Evolutionary conservation across 805 yeast species (phyloP).

Genomic region (Hemisphaericaspora nanyangensis): DNA sequence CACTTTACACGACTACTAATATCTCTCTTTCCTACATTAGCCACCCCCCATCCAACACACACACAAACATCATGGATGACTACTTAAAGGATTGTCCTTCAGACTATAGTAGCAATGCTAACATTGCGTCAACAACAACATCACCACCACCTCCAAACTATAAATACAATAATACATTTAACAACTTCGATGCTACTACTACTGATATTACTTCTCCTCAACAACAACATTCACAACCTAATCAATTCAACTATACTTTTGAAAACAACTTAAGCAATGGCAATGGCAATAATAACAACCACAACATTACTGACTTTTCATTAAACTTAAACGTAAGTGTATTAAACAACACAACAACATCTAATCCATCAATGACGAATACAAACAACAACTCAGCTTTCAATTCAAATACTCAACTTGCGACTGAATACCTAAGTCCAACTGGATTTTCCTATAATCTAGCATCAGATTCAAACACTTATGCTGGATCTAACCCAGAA

Average conservation of each 20-base stretch:
- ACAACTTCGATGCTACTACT: background rate
- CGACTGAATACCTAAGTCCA: constrained; percentile 9
- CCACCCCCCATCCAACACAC: too few species aligned
- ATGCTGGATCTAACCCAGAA: constrained; percentile 10
- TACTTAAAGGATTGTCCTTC: constrained; percentile 12
- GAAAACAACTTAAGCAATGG: constrained; percentile 1
- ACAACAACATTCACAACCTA: background rate
- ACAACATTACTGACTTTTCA: constrained; percentile 6
- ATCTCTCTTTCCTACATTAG: too few species aligned
- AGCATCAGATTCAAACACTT: constrained; percentile 1
- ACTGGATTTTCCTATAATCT: constrained; percentile 6
- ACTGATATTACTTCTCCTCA: background rate
- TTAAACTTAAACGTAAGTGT: constrained; percentile 5
- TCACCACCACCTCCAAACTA: constrained; percentile 2
- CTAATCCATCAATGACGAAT: background rate
- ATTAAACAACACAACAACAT: background rate
- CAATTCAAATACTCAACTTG: constrained; percentile 5
- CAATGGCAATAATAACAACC: background rate
- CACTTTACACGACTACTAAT: too few species aligned
- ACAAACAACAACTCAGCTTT: constrained; percentile 4
- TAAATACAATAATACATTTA: constrained; percentile 4
- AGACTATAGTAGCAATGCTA: constrained; percentile 3
- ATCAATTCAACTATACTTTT: background rate
- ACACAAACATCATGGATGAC: constrained; percentile 10
- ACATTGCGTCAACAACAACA: background rate